Percentiles rank a stretch among this genome's conserved stretches.
These are phyloP conservation scores for Barnettozyma salicaria DNA, from an alignment of 805 yeast species.

Conservation along the genomic window DNA sequence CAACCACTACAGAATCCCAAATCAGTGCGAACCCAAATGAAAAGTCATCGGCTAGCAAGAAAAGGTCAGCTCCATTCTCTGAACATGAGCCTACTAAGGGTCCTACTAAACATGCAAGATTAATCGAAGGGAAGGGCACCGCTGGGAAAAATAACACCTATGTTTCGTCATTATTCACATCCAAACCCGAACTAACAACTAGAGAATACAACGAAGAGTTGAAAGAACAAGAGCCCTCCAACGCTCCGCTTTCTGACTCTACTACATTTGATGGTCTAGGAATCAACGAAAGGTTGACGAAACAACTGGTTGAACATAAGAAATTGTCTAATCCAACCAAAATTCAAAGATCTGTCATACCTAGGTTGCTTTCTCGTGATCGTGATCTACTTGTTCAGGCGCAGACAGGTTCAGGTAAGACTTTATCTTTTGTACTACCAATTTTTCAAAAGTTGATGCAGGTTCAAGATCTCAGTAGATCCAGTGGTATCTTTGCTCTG, in stretches of 20 bases:
- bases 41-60: slow-evolving; percentile 1
- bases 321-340: slow-evolving; percentile 66
- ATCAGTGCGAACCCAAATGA: slow-evolving; percentile 9
- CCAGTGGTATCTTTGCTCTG: slow-evolving; percentile 82
- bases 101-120: slow-evolving; percentile 33
- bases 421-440: slow-evolving; percentile 82
- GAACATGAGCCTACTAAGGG: slow-evolving; percentile 18
- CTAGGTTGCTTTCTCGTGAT: slow-evolving; percentile 41
- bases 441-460: slow-evolving; percentile 67
- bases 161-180: slow-evolving; percentile 81
- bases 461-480: slow-evolving; percentile 44
- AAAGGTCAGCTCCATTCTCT: slow-evolving; percentile 12
- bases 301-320: slow-evolving; percentile 52
- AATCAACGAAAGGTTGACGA: slow-evolving; percentile 44
- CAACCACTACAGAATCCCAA: too few relatives aligned
- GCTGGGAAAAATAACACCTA: slow-evolving; percentile 55
- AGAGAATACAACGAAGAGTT: slow-evolving; percentile 34
- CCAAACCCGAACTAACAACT: slow-evolving; percentile 47
- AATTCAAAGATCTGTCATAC: slow-evolving; percentile 78
- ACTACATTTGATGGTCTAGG: slow-evolving; percentile 72
- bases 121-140: slow-evolving; percentile 43
- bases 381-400: slow-evolving; percentile 86
- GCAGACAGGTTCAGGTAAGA: slow-evolving; percentile 98
- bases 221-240: slow-evolving; percentile 51
- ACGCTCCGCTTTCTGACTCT: slow-evolving; percentile 71